phyloP scores from a whole-genome alignment of 2,329 filamentous ascomycete genomes.

The Madurella mycetomatis region DNA sequence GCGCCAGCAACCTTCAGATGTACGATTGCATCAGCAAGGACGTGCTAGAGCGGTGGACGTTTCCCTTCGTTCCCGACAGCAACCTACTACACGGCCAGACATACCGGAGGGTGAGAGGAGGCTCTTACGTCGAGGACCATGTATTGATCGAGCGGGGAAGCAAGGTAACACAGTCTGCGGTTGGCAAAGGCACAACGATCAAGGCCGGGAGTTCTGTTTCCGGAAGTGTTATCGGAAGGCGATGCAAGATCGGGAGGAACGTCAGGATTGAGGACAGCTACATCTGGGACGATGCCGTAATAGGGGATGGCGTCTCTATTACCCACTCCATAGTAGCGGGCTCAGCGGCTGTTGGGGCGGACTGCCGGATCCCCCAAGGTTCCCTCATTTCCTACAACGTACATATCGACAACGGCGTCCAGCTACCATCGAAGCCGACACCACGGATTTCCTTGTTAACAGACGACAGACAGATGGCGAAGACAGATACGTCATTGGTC shows the following conservation, averaged over 20 bases:
- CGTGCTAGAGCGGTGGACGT: constrained; percentile 81
- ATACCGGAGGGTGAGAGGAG: constrained; percentile 66
- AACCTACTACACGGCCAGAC: constrained; percentile 75
- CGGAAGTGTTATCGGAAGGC: constrained; percentile 75
- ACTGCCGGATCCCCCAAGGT: constrained; percentile 64
- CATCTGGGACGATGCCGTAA: constrained; percentile 78
- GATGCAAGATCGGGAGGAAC: constrained; percentile 82
- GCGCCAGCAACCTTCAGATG: constrained; percentile 78
- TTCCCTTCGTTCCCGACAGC: constrained; percentile 83
- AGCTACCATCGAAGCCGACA: constrained; percentile 34
- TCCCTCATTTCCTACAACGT: constrained; percentile 78
- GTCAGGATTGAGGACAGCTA: constrained; percentile 75
- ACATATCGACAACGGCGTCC: constrained; percentile 59
- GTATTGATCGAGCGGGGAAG: constrained; percentile 71
- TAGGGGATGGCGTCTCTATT: constrained; percentile 71
- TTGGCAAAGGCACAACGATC: constrained; percentile 72
- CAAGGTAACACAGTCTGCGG: constrained; percentile 64
- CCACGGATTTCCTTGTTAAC: constrained; percentile 38
- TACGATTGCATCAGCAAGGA: constrained; percentile 89
- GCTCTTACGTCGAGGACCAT: constrained; percentile 72
- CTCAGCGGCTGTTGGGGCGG: constrained; percentile 65
- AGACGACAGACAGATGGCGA: constrained; percentile 34
- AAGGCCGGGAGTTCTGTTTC: constrained; percentile 66
- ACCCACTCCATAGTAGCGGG: constrained; percentile 72
- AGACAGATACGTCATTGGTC: constrained; percentile 43